Conservation (phyloP, 495 filamentous ascomycete species). For the Patellaria atrata region DNA sequence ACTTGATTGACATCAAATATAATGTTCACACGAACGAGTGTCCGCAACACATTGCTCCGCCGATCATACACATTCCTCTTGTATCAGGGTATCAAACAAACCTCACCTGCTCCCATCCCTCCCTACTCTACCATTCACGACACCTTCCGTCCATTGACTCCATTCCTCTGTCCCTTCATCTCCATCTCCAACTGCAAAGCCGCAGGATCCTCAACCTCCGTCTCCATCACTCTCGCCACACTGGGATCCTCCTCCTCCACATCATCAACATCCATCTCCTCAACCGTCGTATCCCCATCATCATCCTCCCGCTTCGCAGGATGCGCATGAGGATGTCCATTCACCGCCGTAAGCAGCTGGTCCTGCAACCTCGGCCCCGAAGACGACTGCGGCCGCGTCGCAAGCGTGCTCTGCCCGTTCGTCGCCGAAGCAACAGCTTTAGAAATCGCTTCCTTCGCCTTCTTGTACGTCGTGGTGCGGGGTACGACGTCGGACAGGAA, state of each 20-base stretch:
- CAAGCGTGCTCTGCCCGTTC: slow-evolving; percentile 1
- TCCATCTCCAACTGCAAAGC: slow-evolving; percentile 20
- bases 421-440: slow-evolving; percentile 1
- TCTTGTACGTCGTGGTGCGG: slow-evolving; percentile 64
- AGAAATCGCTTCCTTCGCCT: slow-evolving; percentile 42
- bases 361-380: slow-evolving; percentile 2
- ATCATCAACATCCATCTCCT: slow-evolving; percentile 1
- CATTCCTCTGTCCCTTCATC: slow-evolving; percentile 16
- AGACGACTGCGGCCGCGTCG: background rate
- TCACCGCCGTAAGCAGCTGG: no score
- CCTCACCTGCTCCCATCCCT: no score
- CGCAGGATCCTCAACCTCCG: slow-evolving; percentile 10
- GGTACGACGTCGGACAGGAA: slow-evolving; percentile 89
- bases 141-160: no score
- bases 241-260: slow-evolving; percentile 1
- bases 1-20: no score
- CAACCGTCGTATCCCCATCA: slow-evolving; percentile 3
- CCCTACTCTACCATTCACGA: no score
- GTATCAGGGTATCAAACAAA: no score
- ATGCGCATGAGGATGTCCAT: no score
- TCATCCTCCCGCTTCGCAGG: no score
- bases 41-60: no score
- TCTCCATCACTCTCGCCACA: slow-evolving; percentile 1
- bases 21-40: no score
- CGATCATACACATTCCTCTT: no score